Evolutionary conservation across 2,329 filamentous ascomycete genomes (phyloP), one percentile per base, ranked within the genome.

Genomic region (Xylaria sp.): DNA sequence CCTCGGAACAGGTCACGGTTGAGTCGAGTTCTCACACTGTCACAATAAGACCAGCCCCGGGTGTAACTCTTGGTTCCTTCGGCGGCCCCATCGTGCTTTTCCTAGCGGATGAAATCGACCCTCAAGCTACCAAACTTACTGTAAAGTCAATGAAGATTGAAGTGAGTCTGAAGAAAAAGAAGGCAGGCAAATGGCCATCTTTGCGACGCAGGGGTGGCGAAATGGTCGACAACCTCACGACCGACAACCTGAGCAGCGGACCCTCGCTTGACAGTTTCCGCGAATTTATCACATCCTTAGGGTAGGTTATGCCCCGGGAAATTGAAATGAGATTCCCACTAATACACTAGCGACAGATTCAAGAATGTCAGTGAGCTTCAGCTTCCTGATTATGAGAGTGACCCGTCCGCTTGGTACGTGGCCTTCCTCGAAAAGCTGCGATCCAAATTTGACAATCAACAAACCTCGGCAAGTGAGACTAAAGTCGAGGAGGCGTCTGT

Each of bases 101-200:
- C 5, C 84, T 94, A 3, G 92, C 84, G 74, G 86, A 84, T 14
- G 74, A 83, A 9, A 87, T 96, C 69, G 84, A 91, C 55, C 76
- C 86, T 0, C 71, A 81, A 1, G 77, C 82, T 33, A 92, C 87
- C 19, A 89, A 82, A 46, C 86, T 80, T 68, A 84, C 82, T 1
- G 84, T 96, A 57, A 89, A 90, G 43, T 83, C 89, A 1, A 92
- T 88, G 71, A 97, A 97, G 75, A 83, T 96, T 57, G 93, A 96
- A 75, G 79, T 97, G 38, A 84, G 80, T 11, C 83, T 97, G 15
- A 83, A 83, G 64, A 97, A 97, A 76, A 79, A 82, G 42, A 81
- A 76, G 1, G 76, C 84, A 0, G 89, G 89, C 6, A 94, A 92
- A 73, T 95, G 92, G 92, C 76, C 82, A 25, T 72, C 77, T 1